Percentiles rank a stretch among this genome's conserved stretches.
Evolutionary conservation across 768 basidiomycete species (phyloP).

Genomic region (Russula foetens): DNA sequence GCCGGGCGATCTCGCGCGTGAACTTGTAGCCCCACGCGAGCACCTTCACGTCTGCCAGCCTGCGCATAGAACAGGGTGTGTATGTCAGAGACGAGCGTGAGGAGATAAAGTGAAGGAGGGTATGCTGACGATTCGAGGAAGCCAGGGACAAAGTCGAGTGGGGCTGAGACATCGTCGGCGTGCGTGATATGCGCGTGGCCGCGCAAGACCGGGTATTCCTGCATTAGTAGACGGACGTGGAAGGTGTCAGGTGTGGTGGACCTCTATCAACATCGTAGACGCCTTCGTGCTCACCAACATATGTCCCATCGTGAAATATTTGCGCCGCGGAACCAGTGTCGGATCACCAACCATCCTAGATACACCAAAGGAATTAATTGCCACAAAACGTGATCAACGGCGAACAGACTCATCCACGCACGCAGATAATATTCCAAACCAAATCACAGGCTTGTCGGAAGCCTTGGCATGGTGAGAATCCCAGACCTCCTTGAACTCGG

Average conservation of each 20-base stretch:
- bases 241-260: not conserved
- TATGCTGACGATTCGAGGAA: conserved; percentile 15
- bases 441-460: conserved; percentile 23
- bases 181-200: no score
- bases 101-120: not conserved
- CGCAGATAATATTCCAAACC: conserved; percentile 10
- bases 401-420: conserved; percentile 10
- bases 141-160: no score
- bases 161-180: no score
- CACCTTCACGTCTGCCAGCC: conserved; percentile 34
- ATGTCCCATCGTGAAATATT: no score
- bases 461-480: conserved; percentile 18
- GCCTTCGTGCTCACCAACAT: not conserved
- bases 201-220: conserved; percentile 19
- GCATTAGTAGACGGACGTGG: no score
- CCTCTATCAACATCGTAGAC: no score
- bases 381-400: no score
- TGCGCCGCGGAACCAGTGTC: not conserved
- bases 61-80: no score
- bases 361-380: no score
- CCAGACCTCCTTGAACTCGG: no score
- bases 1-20: conserved; percentile 43
- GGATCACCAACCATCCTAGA: not conserved
- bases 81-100: no score
- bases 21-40: conserved; percentile 50